These are phyloP conservation scores for Xylaria intraflava DNA, from an alignment of 495 filamentous ascomycete genomes.

Conservation along the genomic window DNA sequence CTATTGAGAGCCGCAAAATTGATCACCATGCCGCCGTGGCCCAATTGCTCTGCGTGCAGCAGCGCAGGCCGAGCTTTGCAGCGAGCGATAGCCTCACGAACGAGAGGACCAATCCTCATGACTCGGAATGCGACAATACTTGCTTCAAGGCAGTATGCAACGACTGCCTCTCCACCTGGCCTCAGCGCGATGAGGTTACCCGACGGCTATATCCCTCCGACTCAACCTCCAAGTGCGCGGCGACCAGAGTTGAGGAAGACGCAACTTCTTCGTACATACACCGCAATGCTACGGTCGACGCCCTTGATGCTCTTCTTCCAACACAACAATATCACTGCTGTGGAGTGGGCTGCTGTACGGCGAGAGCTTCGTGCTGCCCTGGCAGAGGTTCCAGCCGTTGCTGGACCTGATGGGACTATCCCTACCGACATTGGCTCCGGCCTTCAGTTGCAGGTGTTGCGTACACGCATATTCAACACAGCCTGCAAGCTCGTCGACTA, in stretches of 20 bases:
- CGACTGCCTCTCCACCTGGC: slow-evolving; percentile 33
- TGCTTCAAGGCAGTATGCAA: slow-evolving; percentile 31
- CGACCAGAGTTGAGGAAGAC: slow-evolving; percentile 82
- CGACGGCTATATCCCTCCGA: slow-evolving; percentile 53
- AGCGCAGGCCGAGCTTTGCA: slow-evolving; percentile 19
- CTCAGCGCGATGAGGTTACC: slow-evolving; percentile 47
- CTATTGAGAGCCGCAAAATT: background rate
- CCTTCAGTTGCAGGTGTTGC: slow-evolving; percentile 72
- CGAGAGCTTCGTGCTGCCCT: slow-evolving; percentile 71
- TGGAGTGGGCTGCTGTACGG: slow-evolving; percentile 81
- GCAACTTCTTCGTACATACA: slow-evolving; percentile 91
- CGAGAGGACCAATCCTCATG: slow-evolving; percentile 11
- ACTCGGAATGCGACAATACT: slow-evolving; percentile 15
- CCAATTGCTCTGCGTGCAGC: slow-evolving; percentile 20
- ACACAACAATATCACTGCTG: slow-evolving; percentile 87
- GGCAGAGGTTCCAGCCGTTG: slow-evolving; percentile 42
- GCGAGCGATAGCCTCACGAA: slow-evolving; percentile 6
- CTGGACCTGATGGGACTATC: slow-evolving; percentile 9
- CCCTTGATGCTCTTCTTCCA: slow-evolving; percentile 91
- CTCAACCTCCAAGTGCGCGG: slow-evolving; percentile 83
- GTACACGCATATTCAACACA: slow-evolving; percentile 80
- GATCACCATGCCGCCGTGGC: slow-evolving; percentile 18
- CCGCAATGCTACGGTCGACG: slow-evolving; percentile 81
- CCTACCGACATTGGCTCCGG: slow-evolving; percentile 33
- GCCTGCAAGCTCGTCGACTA: slow-evolving; percentile 82